These are phyloP conservation scores for Auricularia cornea DNA, from an alignment of 768 basidiomycete species.

Conservation along the genomic window DNA sequence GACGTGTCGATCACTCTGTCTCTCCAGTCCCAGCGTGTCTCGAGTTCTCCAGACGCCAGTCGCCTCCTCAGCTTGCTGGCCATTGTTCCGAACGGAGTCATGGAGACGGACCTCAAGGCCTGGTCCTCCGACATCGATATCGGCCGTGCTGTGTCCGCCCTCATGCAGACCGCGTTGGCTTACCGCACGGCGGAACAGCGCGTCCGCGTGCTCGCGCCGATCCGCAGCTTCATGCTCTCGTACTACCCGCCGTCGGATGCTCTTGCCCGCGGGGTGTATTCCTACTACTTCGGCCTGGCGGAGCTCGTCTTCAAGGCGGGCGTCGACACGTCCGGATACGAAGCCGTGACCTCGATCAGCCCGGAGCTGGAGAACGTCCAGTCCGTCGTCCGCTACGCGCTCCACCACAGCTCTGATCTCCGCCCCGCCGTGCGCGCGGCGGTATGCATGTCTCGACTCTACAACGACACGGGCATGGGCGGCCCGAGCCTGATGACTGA, in stretches of 20 bases:
- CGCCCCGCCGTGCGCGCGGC: not conserved
- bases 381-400: not conserved
- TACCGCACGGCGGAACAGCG: not conserved
- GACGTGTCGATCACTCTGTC: not conserved
- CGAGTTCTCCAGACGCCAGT: not conserved
- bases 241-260: not conserved
- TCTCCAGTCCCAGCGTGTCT: not conserved
- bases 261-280: not conserved
- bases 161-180: not conserved
- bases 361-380: not conserved
- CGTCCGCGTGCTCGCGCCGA: not conserved
- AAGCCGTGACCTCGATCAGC: not conserved
- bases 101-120: constrained; percentile 13
- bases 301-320: not conserved
- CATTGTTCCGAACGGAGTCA: not conserved
- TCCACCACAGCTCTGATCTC: not conserved
- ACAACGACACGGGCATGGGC: not conserved
- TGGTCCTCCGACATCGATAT: not conserved
- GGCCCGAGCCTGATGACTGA: not conserved
- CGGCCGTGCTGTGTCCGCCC: not conserved
- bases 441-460: not conserved
- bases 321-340: not conserved
- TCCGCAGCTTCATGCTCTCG: not conserved
- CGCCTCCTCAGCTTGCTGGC: not conserved
- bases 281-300: not conserved